Evolutionary conservation across 106 monocot genomes (phyloP).

Genomic region (Allium fistulosum): DNA sequence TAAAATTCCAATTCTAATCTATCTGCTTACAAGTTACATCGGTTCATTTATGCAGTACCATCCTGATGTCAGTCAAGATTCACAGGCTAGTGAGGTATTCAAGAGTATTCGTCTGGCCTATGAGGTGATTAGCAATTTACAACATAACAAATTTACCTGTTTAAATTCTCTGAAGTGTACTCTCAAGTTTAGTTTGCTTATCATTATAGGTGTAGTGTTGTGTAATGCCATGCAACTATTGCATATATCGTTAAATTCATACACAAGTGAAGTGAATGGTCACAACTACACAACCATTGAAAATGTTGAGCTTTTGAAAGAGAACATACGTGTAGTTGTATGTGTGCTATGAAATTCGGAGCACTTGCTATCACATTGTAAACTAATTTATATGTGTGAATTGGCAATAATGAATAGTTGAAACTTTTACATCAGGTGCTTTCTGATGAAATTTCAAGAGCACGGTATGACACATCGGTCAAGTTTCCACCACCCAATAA

Average conservation of each 20-base stretch:
- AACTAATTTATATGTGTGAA: no score
- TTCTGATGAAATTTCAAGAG: slow-evolving; percentile 49
- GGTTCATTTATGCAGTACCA: slow-evolving; percentile 52
- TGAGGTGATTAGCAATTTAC: slow-evolving; percentile 34
- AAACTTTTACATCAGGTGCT: slow-evolving; percentile 32
- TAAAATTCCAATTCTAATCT: no score
- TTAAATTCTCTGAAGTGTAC: not conserved
- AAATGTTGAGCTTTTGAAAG: no score
- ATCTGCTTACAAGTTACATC: no score
- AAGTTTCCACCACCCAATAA: slow-evolving; percentile 9
- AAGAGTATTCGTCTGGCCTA: slow-evolving; percentile 62
- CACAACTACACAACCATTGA: no score
- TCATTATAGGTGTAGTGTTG: not conserved
- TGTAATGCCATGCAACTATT: not conserved
- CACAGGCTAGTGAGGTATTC: slow-evolving; percentile 47
- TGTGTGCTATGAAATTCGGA: no score
- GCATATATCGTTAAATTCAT: not conserved
- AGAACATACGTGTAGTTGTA: no score
- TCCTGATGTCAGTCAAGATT: slow-evolving; percentile 66
- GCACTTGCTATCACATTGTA: no score
- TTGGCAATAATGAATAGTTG: no score
- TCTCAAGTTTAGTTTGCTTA: not conserved
- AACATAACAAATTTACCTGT: not conserved
- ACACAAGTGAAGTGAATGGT: no score
- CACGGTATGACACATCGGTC: slow-evolving; percentile 37